phyloP scores from a whole-genome alignment of 2,329 filamentous ascomycete species.

The Purpureocillium takamizusanense region DNA sequence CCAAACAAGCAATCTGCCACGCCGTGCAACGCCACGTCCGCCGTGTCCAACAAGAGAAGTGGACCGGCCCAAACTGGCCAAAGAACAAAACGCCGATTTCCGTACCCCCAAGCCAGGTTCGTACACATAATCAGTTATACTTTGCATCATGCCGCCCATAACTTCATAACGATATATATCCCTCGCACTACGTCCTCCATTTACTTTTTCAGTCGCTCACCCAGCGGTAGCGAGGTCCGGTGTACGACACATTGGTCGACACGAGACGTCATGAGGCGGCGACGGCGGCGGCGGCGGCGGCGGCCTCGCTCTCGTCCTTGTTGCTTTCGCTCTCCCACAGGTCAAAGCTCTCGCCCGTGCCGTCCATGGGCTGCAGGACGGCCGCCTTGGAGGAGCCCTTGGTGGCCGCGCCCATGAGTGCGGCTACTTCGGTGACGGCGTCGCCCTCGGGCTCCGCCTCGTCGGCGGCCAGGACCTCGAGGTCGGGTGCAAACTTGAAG shows the following conservation, averaged over 20 bases:
- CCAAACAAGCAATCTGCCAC: too few species aligned
- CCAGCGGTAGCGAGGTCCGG: too few species aligned
- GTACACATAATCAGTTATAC: background rate
- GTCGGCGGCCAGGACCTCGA: conserved; percentile 6
- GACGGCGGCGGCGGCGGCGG: background rate
- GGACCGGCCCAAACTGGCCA: too few species aligned
- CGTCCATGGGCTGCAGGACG: conserved; percentile 46
- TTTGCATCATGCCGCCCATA: conserved; percentile 5
- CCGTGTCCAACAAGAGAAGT: too few species aligned
- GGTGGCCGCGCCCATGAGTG: conserved; percentile 25
- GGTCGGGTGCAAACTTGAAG: conserved; percentile 11
- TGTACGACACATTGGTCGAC: too few species aligned
- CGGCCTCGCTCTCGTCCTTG: conserved; percentile 43
- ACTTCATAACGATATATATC: conserved; percentile 1
- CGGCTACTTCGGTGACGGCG: conserved; percentile 19
- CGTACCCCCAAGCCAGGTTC: too few species aligned
- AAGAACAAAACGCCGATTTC: too few species aligned
- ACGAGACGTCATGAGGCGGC: too few species aligned
- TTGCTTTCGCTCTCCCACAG: conserved; percentile 64
- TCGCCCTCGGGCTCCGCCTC: conserved; percentile 11
- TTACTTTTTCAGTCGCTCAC: too few species aligned
- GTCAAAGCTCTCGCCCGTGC: conserved; percentile 52
- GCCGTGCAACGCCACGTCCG: too few species aligned
- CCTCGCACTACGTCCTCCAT: conserved; percentile 5
- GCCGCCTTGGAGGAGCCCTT: conserved; percentile 33